Conservation (phyloP, 805 yeast genomes). For the Torulaspora quercuum region DNA sequence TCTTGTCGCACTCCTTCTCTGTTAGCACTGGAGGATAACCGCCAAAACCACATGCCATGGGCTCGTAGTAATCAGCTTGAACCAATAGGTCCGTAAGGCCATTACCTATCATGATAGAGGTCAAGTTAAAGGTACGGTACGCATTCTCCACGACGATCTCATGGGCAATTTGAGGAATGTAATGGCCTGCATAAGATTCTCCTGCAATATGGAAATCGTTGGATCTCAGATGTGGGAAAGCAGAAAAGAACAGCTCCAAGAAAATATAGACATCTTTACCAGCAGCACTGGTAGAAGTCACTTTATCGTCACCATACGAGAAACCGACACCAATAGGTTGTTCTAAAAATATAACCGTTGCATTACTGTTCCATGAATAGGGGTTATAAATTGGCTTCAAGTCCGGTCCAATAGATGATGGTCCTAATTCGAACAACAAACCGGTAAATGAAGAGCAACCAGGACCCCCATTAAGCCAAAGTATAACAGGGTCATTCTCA, state of each 20-base stretch:
- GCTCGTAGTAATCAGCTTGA: slow-evolving; percentile 76
- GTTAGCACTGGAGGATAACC: slow-evolving; percentile 73
- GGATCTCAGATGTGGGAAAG: slow-evolving; percentile 67
- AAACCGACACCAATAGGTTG: slow-evolving; percentile 94
- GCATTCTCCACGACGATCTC: slow-evolving; percentile 44
- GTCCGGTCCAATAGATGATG: slow-evolving; percentile 64
- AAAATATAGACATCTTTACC: slow-evolving; percentile 85
- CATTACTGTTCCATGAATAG: slow-evolving; percentile 86
- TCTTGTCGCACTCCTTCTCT: slow-evolving; percentile 63
- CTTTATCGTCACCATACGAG: slow-evolving; percentile 65
- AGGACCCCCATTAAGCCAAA: slow-evolving; percentile 95
- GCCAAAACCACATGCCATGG: slow-evolving; percentile 93
- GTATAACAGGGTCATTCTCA: slow-evolving; percentile 72
- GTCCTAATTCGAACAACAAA: slow-evolving; percentile 86
- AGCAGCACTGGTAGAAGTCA: slow-evolving; percentile 73
- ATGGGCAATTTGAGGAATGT: slow-evolving; percentile 66
- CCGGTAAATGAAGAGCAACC: slow-evolving; percentile 94
- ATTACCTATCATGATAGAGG: slow-evolving; percentile 85
- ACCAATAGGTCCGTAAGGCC: slow-evolving; percentile 83
- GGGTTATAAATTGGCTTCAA: slow-evolving; percentile 75
- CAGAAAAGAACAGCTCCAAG: slow-evolving; percentile 74
- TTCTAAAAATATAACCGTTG: slow-evolving; percentile 85
- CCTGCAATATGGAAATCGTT: slow-evolving; percentile 74
- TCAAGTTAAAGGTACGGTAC: slow-evolving; percentile 58
- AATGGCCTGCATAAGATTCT: slow-evolving; percentile 82